Evolutionary conservation across 257 asterid species (phyloP), one percentile per base, ranked within the genome.

Genomic region (Asclepias syriaca): DNA sequence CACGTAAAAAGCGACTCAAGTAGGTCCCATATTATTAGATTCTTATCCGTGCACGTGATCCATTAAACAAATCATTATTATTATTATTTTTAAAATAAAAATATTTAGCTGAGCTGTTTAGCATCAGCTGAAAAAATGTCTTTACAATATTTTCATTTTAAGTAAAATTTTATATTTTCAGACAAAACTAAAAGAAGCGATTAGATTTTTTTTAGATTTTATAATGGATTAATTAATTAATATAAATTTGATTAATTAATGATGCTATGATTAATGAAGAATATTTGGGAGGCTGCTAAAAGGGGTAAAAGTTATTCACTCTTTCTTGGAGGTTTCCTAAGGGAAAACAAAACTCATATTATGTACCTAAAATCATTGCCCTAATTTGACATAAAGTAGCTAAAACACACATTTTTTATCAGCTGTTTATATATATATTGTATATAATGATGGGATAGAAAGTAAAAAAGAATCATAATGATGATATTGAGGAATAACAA

Each of bases 241-340:
- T 34, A 34, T 34, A 34, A 34, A 34, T 34, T 34, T 4, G 39
- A 34, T 34, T 5, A 59, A 27, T 8, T 4, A 29, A 59, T 59
- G n/a, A 27, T 12, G 13, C 5, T 39, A 27, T 59, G 40, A 59
- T 59, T 59, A 32, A 5, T 13, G 65, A 59, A 27, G 40, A 59
- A 59, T 59, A 24, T 59, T 27, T 59, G 43, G 65, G 65, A 22
- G 65, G 39, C 65, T 24, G 65, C 65, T 24, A 16, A 3, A 24
- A 24, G 39, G 24, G 19, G 65, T 24, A 3, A 58, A 57, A 56
- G 61, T n/a, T 21, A n/a, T 24, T 24, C 21, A 21, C 24, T 8
- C 61, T 56, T 56, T 15, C 61, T n/a, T 56, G 61, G 61, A 56
- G 32, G 61, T 56, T 56, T 56, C 61, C 24, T 56, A n/a, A 56